A percentile compares a stretch with the other conserved stretches of the same genome.
phyloP scores from a whole-genome alignment of 768 basidiomycete genomes.

The Tylopilus balloui region DNA sequence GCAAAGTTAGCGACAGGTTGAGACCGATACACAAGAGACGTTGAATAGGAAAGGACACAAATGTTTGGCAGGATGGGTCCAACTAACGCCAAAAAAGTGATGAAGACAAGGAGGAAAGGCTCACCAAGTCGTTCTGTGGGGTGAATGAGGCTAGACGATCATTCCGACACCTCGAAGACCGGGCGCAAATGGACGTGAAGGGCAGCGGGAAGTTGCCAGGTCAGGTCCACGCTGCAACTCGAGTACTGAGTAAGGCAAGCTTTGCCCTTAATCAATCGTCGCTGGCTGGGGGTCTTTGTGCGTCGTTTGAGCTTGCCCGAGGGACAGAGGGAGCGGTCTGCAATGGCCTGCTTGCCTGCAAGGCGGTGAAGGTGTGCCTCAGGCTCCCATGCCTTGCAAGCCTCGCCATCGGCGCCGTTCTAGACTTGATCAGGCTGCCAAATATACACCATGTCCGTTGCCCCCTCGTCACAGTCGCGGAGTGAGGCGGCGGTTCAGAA shows the following conservation, averaged over 20 bases:
- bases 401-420: conserved; percentile 11
- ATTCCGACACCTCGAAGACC: conserved; percentile 9
- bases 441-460: neutral
- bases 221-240: conserved; percentile 14
- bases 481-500: neutral
- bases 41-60: neutral
- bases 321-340: conserved; percentile 7
- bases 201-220: conserved; percentile 10
- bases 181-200: conserved; percentile 21
- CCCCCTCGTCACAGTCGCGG: neutral
- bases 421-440: neutral
- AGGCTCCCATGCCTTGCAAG: conserved; percentile 5
- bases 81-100: neutral
- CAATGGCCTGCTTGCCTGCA: conserved; percentile 9
- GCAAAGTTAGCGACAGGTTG: conserved; percentile 2
- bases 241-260: conserved; percentile 16
- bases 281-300: conserved; percentile 6
- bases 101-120: conserved; percentile 4
- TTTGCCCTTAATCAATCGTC: conserved; percentile 12
- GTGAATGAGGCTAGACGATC: conserved; percentile 18
- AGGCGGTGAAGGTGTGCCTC: conserved; percentile 3
- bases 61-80: neutral
- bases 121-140: conserved; percentile 16
- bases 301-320: conserved; percentile 4
- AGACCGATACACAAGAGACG: neutral